Evolutionary conservation across 2,329 filamentous ascomycete genomes (phyloP).

Genomic region (Chaetothyriales sp.): DNA sequence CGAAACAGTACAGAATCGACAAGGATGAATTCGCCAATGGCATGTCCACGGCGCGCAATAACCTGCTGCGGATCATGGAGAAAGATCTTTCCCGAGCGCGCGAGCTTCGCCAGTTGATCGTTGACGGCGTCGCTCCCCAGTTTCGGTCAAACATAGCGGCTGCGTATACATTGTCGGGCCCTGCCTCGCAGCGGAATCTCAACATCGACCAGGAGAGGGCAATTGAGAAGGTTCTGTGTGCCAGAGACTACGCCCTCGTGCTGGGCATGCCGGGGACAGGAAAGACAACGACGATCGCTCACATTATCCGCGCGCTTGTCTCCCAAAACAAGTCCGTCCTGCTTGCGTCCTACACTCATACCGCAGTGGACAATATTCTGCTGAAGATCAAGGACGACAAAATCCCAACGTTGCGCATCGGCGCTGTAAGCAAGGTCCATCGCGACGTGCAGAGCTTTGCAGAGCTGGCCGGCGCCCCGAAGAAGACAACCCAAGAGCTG

Average conservation of each 20-base stretch:
- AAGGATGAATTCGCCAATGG: constrained; percentile 98
- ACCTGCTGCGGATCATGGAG: constrained; percentile 83
- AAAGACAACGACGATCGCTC: constrained; percentile 94
- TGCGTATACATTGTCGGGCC: constrained; percentile 44
- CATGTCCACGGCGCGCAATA: constrained; percentile 89
- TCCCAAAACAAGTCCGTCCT: constrained; percentile 84
- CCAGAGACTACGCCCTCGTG: constrained; percentile 89
- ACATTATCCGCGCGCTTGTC: constrained; percentile 83
- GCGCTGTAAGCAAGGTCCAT: constrained; percentile 71
- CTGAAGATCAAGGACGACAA: constrained; percentile 72
- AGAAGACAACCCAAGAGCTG: constrained; percentile 67
- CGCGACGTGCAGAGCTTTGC: constrained; percentile 76
- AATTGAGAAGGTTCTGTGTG: constrained; percentile 89
- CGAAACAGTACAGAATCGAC: constrained; percentile 62
- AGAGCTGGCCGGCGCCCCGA: constrained; percentile 58
- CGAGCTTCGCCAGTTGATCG: constrained; percentile 62
- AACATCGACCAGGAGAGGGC: constrained; percentile 79
- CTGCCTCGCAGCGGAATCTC: constrained; percentile 45
- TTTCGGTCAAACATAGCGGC: constrained; percentile 52
- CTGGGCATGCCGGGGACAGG: constrained; percentile 96
- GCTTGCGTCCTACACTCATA: constrained; percentile 90
- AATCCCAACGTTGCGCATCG: constrained; percentile 70
- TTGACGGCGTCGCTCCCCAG: constrained; percentile 56
- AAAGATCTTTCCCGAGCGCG: constrained; percentile 55
- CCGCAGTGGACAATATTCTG: constrained; percentile 93